phyloP scores from a whole-genome alignment of 331 rosid genomes.

The Acacia concinna region DNA sequence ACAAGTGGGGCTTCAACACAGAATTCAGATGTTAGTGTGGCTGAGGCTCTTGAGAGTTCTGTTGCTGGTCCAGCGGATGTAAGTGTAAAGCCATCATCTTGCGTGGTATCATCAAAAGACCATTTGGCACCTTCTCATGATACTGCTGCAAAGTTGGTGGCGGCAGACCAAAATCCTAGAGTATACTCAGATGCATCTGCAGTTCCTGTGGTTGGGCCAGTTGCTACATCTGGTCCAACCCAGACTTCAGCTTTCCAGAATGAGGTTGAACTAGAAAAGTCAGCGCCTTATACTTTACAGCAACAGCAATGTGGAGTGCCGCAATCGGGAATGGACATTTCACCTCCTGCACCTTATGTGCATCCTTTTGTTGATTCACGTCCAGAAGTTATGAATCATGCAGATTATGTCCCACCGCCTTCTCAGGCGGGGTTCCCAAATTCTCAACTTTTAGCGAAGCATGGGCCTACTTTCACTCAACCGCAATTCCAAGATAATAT shows the following conservation, averaged over 20 bases:
- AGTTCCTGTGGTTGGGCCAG: slow-evolving; percentile 39
- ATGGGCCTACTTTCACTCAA: slow-evolving; percentile 49
- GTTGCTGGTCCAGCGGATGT: slow-evolving; percentile 52
- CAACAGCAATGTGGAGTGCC: slow-evolving; percentile 53
- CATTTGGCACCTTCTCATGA: slow-evolving; percentile 45
- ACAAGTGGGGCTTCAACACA: slow-evolving; percentile 76
- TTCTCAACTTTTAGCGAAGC: slow-evolving; percentile 50
- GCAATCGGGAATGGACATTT: slow-evolving; percentile 51
- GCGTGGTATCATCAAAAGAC: slow-evolving; percentile 42
- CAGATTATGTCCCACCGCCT: slow-evolving; percentile 58
- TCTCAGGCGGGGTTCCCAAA: slow-evolving; percentile 63
- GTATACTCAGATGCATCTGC: slow-evolving; percentile 43
- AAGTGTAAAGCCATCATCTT: slow-evolving; percentile 37
- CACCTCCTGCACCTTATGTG: slow-evolving; percentile 47
- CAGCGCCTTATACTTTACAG: slow-evolving; percentile 43
- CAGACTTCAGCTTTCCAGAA: slow-evolving; percentile 43
- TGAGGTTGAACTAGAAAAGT: slow-evolving; percentile 53
- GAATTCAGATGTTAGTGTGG: slow-evolving; percentile 74
- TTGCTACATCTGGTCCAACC: slow-evolving; percentile 42
- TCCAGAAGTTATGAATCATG: slow-evolving; percentile 46
- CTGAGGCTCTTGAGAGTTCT: slow-evolving; percentile 51
- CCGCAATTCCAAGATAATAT: slow-evolving; percentile 50
- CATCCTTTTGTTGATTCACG: slow-evolving; percentile 58
- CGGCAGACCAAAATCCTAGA: slow-evolving; percentile 42
- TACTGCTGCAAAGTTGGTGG: slow-evolving; percentile 40